phyloP scores from a whole-genome alignment of 106 monocot genomes.

The Apostasia shenzhenica region DNA sequence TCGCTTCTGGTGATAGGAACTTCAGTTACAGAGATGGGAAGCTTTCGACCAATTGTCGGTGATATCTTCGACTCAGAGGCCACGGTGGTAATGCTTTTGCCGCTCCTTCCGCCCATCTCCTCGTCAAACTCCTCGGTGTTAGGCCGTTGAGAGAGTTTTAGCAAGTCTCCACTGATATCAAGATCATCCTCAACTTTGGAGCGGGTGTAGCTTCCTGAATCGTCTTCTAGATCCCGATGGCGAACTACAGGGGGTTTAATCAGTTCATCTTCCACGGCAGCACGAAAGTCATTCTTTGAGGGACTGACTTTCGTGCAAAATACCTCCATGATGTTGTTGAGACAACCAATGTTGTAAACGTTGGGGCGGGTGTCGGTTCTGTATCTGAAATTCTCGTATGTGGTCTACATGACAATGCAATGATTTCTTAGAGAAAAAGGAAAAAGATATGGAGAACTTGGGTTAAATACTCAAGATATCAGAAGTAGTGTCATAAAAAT shows the following conservation, averaged over 20 bases:
- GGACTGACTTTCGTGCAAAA: constrained; percentile 62
- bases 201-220: constrained; percentile 40
- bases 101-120: constrained; percentile 33
- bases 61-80: constrained; percentile 5
- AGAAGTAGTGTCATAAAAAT: too few relatives aligned
- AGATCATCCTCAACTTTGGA: constrained; percentile 88
- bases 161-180: constrained; percentile 62
- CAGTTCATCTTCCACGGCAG: constrained; percentile 37
- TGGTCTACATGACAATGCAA: constrained; percentile 49
- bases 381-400: constrained; percentile 92
- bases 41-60: too few relatives aligned
- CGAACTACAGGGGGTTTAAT: constrained; percentile 10
- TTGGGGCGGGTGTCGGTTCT: constrained; percentile 63
- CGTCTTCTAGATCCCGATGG: constrained; percentile 30
- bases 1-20: constrained; percentile 14
- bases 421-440: background rate
- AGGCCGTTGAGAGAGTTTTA: constrained; percentile 63
- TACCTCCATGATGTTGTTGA: constrained; percentile 65
- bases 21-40: too few relatives aligned
- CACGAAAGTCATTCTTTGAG: constrained; percentile 62
- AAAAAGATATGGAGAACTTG: background rate
- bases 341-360: constrained; percentile 57
- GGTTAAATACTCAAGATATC: background rate
- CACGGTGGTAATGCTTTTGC: constrained; percentile 10
- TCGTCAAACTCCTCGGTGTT: constrained; percentile 39